Evolutionary conservation across 2,329 filamentous ascomycete species (phyloP), one percentile per base, ranked within the genome.

Genomic region (Trichoderma citrinoviride): DNA sequence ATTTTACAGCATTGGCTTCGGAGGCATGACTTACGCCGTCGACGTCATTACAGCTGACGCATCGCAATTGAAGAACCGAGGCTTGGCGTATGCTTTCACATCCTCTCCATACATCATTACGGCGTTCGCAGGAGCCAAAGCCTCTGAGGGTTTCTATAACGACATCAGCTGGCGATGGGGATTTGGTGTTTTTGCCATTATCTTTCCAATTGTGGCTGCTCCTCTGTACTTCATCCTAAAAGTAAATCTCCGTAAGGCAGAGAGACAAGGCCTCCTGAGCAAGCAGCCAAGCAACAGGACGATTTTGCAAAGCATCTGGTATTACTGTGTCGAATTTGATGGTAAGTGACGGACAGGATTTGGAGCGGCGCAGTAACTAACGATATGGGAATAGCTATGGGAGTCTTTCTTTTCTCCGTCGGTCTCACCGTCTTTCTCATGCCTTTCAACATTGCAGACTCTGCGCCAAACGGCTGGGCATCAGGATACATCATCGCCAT

Each of bases 1-100:
- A 3, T 86, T 90, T 67, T 89, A 89, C 72, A 83, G 81, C 43
- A 81, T 87, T 41, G 88, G 88, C 17, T 78, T 81, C 61, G 82
- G 81, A 8, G 87, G 86, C 29, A 77, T 90, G 56, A 82, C 83
- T 61, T 90, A 88, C 70, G 80, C 82, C n/a, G 78, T 89, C 25
- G 82, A 84, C 65, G 84, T 91, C 15, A 85, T 90, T 70, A 85
- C 87, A 57, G 86, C 88, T 40, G 88, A 91, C 71, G 87, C 85
- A 2, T 87, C 74, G 7, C 71, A 67, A 46, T 69, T 79, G 5
- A 70, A 68, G 55, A 79, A 78, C 49, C 73, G 77, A 70, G 77
- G 74, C 5, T 57, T 80, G 10, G 75, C 75, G 7, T 79, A 75
- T 44, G 76, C 74, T 21, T 75, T 80, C 40, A 78, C 78, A 27